These are phyloP conservation scores for Lepiota brunneoincarnata DNA, from an alignment of 768 basidiomycete genomes.

Conservation along the genomic window DNA sequence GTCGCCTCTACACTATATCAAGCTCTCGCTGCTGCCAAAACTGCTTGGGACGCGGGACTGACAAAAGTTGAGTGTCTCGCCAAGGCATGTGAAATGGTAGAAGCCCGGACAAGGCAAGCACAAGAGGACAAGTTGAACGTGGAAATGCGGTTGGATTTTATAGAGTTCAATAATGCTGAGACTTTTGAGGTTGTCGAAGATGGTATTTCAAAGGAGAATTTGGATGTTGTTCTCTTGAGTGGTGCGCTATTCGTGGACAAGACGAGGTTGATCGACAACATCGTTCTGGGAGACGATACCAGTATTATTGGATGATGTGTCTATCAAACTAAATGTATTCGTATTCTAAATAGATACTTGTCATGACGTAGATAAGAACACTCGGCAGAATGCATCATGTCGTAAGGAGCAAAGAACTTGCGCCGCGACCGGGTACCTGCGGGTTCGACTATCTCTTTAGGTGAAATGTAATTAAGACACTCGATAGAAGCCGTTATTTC, in stretches of 20 bases:
- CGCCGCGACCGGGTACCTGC: too few species aligned
- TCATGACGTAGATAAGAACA: too few species aligned
- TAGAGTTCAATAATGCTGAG: slow-evolving; percentile 82
- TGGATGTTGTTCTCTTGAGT: slow-evolving; percentile 63
- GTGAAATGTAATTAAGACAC: too few species aligned
- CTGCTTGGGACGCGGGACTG: slow-evolving; percentile 50
- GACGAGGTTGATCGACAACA: slow-evolving; percentile 92
- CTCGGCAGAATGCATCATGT: too few species aligned
- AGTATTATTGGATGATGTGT: slow-evolving; percentile 29
- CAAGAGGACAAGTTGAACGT: slow-evolving; percentile 36
- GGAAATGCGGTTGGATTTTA: slow-evolving; percentile 72
- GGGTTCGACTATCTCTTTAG: too few species aligned
- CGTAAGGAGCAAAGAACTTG: too few species aligned
- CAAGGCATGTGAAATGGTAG: slow-evolving; percentile 40
- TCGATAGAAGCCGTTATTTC: neutral
- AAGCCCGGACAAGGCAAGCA: slow-evolving; percentile 26
- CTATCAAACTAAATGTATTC: neutral
- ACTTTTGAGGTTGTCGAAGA: slow-evolving; percentile 64
- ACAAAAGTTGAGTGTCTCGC: slow-evolving; percentile 48
- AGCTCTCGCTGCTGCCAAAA: slow-evolving; percentile 60
- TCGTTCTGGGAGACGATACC: slow-evolving; percentile 61
- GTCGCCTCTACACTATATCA: slow-evolving; percentile 68
- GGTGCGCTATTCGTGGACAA: slow-evolving; percentile 84
- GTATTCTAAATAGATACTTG: too few species aligned
- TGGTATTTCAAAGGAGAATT: slow-evolving; percentile 22